These are phyloP conservation scores for Corchorus olitorius DNA, from an alignment of 345 rosid species.

Conservation along the genomic window DNA sequence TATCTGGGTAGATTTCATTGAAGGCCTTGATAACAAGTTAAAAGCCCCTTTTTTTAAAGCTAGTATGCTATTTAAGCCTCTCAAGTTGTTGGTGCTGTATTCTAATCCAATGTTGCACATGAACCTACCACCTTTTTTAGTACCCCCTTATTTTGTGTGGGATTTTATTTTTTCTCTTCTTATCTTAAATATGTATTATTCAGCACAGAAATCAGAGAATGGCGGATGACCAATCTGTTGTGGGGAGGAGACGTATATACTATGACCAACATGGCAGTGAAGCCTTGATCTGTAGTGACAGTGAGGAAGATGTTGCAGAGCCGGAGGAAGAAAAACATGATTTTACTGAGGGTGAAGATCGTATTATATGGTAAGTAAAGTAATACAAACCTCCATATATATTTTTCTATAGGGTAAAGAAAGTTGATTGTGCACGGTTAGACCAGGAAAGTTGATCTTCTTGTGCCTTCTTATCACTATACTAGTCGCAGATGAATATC, in stretches of 20 bases:
- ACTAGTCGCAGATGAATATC: neutral
- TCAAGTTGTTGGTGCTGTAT: neutral
- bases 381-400: conserved; percentile 4
- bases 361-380: conserved; percentile 66
- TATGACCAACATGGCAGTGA: conserved; percentile 94
- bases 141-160: conserved; percentile 16
- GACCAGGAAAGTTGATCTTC: conserved; percentile 2
- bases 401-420: neutral
- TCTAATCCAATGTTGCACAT: conserved; percentile 1
- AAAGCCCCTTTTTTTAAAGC: neutral
- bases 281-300: conserved; percentile 92
- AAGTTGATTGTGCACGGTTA: neutral
- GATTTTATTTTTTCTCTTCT: conserved; percentile 34
- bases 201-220: conserved; percentile 96
- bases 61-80: conserved; percentile 2
- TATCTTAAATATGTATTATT: conserved; percentile 41
- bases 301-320: conserved; percentile 84
- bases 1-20: neutral
- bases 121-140: neutral
- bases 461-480: neutral
- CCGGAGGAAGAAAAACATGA: conserved; percentile 85
- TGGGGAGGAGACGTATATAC: conserved; percentile 97
- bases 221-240: conserved; percentile 98
- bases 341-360: conserved; percentile 84
- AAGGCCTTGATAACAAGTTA: neutral